phyloP scores from a whole-genome alignment of 176 grass and related monocot species.

The Avena sativa region DNA sequence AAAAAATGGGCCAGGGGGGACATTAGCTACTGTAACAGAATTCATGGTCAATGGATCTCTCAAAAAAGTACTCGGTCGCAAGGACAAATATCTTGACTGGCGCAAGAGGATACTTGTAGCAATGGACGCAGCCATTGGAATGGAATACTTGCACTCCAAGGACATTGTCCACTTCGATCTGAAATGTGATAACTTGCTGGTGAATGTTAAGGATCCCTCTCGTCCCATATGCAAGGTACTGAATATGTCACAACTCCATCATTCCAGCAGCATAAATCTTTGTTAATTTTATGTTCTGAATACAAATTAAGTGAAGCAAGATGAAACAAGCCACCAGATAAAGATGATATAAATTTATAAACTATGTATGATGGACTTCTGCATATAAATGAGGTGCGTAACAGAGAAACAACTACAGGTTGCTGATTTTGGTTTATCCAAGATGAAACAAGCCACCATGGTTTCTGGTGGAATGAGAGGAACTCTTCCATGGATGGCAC shows the following conservation, averaged over 20 bases:
- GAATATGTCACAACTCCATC: slow-evolving; percentile 20
- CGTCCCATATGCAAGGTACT: slow-evolving; percentile 91
- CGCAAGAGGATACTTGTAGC: slow-evolving; percentile 73
- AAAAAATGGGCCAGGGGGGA: slow-evolving; percentile 70
- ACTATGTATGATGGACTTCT: not conserved
- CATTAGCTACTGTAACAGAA: slow-evolving; percentile 88
- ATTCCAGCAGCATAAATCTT: slow-evolving; percentile 3
- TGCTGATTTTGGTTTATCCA: slow-evolving; percentile 94
- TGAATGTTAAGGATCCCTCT: slow-evolving; percentile 84
- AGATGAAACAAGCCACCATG: slow-evolving; percentile 88
- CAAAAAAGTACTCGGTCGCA: slow-evolving; percentile 73
- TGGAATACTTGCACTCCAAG: slow-evolving; percentile 97
- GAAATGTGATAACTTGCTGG: slow-evolving; percentile 97
- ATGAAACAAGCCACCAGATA: not conserved
- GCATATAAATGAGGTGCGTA: not conserved
- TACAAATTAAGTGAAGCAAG: slow-evolving; percentile 1
- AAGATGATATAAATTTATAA: not conserved
- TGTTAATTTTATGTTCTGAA: slow-evolving; percentile 5
- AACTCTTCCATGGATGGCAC: slow-evolving; percentile 99
- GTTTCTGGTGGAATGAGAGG: slow-evolving; percentile 98
- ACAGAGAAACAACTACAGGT: slow-evolving; percentile 59
- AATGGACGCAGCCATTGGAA: slow-evolving; percentile 95
- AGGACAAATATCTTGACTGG: slow-evolving; percentile 78
- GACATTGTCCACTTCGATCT: slow-evolving; percentile 92
- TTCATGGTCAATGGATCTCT: slow-evolving; percentile 95